phyloP scores from a whole-genome alignment of 352 stramenopile species.

The Phytophthora nicotianae region DNA sequence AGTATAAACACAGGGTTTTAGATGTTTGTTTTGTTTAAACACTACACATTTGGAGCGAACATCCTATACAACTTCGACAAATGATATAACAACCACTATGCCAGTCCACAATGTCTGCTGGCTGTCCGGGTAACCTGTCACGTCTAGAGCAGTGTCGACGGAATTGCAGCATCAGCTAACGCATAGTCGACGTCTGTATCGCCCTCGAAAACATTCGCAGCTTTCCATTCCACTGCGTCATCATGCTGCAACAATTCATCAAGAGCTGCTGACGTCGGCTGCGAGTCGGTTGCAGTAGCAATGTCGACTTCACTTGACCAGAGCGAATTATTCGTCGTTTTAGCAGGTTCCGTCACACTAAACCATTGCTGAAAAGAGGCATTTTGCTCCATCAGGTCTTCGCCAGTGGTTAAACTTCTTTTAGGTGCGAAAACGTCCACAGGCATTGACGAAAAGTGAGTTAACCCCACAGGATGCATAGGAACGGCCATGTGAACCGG shows the following conservation, averaged over 20 bases:
- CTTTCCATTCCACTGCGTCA: constrained; percentile 41
- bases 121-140: constrained; percentile 5
- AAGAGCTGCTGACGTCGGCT: constrained; percentile 30
- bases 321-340: constrained; percentile 3
- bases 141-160: constrained; percentile 37
- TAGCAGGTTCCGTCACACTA: not conserved
- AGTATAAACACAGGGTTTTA: constrained; percentile 1
- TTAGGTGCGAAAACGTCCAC: constrained; percentile 6
- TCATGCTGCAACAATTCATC: constrained; percentile 41
- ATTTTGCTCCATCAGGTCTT: constrained; percentile 5
- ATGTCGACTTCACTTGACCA: constrained; percentile 14
- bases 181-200: constrained; percentile 28
- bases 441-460: constrained; percentile 26
- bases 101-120: constrained; percentile 9
- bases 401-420: not conserved
- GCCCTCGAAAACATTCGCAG: constrained; percentile 18
- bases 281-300: constrained; percentile 7
- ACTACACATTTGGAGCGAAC: constrained; percentile 13
- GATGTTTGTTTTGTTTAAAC: constrained; percentile 8
- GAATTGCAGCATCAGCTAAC: constrained; percentile 32
- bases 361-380: constrained; percentile 25
- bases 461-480: constrained; percentile 11
- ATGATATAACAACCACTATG: not conserved
- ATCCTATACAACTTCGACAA: constrained; percentile 6
- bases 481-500: constrained; percentile 18